Evolutionary conservation across 2,329 filamentous ascomycete genomes (phyloP).

Genomic region (Phialemonium atrogriseum): DNA sequence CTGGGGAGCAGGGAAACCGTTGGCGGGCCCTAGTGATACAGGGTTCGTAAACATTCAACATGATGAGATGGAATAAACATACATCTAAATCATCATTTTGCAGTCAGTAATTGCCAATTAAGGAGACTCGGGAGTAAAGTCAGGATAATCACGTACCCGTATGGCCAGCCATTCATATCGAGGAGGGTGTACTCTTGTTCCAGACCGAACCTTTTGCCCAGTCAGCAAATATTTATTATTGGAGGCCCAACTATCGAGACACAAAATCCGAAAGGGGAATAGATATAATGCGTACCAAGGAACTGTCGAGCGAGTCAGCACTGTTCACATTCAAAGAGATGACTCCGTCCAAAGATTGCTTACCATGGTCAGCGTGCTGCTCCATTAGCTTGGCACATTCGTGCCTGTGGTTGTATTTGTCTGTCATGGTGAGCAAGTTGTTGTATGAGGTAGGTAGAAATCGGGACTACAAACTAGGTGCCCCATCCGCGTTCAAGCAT

Average conservation of each 20-base stretch:
- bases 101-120: too few relatives aligned
- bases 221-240: too few relatives aligned
- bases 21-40: constrained; percentile 39
- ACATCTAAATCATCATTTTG: not conserved
- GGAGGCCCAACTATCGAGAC: too few relatives aligned
- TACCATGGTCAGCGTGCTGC: constrained; percentile 67
- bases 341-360: constrained; percentile 99
- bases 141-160: too few relatives aligned
- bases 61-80: not conserved
- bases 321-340: constrained; percentile 47
- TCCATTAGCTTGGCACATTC: constrained; percentile 88
- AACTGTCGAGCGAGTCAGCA: too few relatives aligned
- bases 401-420: constrained; percentile 97
- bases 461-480: too few relatives aligned
- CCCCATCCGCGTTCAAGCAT: constrained; percentile 70
- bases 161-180: constrained; percentile 77
- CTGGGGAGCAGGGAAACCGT: constrained; percentile 85
- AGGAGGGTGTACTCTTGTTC: constrained; percentile 91
- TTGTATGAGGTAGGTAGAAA: too few relatives aligned
- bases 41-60: not conserved
- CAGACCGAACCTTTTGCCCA: not conserved
- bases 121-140: too few relatives aligned
- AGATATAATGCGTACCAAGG: too few relatives aligned
- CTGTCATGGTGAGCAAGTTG: too few relatives aligned
- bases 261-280: too few relatives aligned